Percentiles rank a stretch among this genome's conserved stretches.
These are phyloP conservation scores for Talaromyces atroroseus DNA, from an alignment of 2,329 filamentous ascomycete genomes.

Conservation along the genomic window DNA sequence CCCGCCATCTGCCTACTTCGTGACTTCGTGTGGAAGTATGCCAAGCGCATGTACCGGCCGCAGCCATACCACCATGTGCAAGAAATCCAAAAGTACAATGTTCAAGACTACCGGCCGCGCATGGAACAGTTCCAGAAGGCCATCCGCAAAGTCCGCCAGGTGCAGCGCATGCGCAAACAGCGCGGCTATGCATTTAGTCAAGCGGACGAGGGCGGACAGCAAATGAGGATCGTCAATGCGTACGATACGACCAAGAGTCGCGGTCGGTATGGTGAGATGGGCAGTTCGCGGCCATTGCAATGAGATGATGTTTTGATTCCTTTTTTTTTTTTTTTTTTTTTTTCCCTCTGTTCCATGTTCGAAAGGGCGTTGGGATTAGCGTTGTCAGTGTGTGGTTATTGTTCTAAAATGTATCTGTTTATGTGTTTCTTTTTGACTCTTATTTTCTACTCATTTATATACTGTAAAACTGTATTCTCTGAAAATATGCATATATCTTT, in stretches of 20 bases:
- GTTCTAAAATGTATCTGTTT: neutral
- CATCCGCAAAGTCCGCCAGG: conserved; percentile 95
- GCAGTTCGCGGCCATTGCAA: conserved; percentile 46
- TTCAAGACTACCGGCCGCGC: conserved; percentile 94
- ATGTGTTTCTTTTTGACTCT: neutral
- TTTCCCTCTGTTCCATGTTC: neutral
- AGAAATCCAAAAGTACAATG: conserved; percentile 99
- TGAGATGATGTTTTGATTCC: neutral
- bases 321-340: neutral
- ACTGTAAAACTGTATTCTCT: neutral
- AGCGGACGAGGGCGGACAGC: conserved; percentile 74
- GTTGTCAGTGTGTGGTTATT: neutral
- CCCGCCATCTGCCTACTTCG: conserved; percentile 76
- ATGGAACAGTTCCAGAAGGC: conserved; percentile 99
- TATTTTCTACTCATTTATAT: neutral
- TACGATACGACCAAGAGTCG: conserved; percentile 94
- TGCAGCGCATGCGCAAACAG: conserved; percentile 98
- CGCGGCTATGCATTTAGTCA: conserved; percentile 97
- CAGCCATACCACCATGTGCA: conserved; percentile 97
- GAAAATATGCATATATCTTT: neutral
- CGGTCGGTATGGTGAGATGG: conserved; percentile 95
- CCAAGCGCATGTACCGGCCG: conserved; percentile 93
- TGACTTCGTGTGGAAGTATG: conserved; percentile 96
- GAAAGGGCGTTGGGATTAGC: neutral
- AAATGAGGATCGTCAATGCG: conserved; percentile 89